Conservation (phyloP, 306 rosid genomes). For the Malus asiatica region DNA sequence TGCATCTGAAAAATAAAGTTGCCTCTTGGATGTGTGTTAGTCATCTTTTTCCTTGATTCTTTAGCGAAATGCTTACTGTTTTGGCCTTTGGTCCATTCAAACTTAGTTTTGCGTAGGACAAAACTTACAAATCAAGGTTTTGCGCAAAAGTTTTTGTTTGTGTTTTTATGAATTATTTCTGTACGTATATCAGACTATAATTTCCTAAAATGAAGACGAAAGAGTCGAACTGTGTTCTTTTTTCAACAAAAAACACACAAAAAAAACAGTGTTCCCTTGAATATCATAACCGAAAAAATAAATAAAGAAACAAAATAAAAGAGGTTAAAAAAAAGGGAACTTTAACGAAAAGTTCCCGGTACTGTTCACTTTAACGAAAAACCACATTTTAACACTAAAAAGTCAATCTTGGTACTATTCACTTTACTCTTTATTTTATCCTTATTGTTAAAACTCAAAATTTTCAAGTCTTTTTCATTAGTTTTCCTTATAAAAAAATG, state of each 20-base stretch:
- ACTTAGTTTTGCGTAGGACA: not conserved
- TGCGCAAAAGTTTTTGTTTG: not conserved
- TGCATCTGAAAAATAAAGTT: conserved; percentile 44
- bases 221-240: conserved; percentile 1
- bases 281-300: conserved; percentile 16
- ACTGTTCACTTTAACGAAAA: too few species aligned
- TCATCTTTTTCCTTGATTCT: conserved; percentile 47
- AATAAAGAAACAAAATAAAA: not conserved
- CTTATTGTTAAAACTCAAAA: too few species aligned
- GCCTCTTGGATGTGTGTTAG: conserved; percentile 25
- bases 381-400: too few species aligned
- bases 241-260: not conserved
- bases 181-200: not conserved
- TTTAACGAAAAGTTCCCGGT: too few species aligned
- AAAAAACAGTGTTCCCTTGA: conserved; percentile 15
- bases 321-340: not conserved
- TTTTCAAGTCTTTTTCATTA: too few species aligned
- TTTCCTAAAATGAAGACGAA: not conserved
- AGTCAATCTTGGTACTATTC: too few species aligned
- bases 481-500: too few species aligned
- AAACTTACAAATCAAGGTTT: not conserved
- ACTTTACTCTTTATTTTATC: too few species aligned
- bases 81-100: conserved; percentile 52
- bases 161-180: not conserved
- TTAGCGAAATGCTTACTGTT: conserved; percentile 31